These are phyloP conservation scores for Saccharomycopsis fermentans DNA, from an alignment of 805 yeast species.

Conservation along the genomic window DNA sequence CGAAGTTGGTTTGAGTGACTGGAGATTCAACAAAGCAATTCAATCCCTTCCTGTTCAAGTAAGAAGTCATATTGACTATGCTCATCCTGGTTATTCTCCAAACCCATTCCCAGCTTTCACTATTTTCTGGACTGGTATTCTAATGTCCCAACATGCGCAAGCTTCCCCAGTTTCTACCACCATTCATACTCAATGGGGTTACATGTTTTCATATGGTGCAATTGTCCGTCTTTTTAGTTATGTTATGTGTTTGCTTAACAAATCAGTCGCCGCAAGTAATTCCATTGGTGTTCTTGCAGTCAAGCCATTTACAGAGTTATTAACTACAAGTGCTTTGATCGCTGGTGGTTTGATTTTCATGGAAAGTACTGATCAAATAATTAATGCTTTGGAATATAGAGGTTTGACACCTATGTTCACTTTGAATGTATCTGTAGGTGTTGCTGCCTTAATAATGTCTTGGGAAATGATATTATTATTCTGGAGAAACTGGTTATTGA, in stretches of 20 bases:
- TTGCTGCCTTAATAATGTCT: slow-evolving; percentile 70
- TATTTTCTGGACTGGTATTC: slow-evolving; percentile 90
- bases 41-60: slow-evolving; percentile 18
- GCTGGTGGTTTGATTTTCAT: slow-evolving; percentile 89
- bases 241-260: slow-evolving; percentile 38
- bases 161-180: slow-evolving; percentile 66
- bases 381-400: slow-evolving; percentile 70
- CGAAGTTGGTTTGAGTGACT: slow-evolving; percentile 52
- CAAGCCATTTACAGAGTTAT: slow-evolving; percentile 79
- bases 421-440: slow-evolving; percentile 75
- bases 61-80: slow-evolving; percentile 20
- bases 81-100: slow-evolving; percentile 66
- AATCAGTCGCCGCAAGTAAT: slow-evolving; percentile 11
- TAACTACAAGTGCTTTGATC: slow-evolving; percentile 67
- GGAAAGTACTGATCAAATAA: slow-evolving; percentile 82
- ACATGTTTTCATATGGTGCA: slow-evolving; percentile 71
- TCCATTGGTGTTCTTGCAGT: slow-evolving; percentile 25
- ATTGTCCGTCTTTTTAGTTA: slow-evolving; percentile 62
- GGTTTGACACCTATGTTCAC: slow-evolving; percentile 87
- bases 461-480: slow-evolving; percentile 72
- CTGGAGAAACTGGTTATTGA: slow-evolving; percentile 34
- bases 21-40: slow-evolving; percentile 43
- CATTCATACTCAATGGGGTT: slow-evolving; percentile 91
- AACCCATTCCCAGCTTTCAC: slow-evolving; percentile 93
- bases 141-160: slow-evolving; percentile 93